Conservation (phyloP, 2,329 filamentous ascomycete species). For the Madurella fahalii region DNA sequence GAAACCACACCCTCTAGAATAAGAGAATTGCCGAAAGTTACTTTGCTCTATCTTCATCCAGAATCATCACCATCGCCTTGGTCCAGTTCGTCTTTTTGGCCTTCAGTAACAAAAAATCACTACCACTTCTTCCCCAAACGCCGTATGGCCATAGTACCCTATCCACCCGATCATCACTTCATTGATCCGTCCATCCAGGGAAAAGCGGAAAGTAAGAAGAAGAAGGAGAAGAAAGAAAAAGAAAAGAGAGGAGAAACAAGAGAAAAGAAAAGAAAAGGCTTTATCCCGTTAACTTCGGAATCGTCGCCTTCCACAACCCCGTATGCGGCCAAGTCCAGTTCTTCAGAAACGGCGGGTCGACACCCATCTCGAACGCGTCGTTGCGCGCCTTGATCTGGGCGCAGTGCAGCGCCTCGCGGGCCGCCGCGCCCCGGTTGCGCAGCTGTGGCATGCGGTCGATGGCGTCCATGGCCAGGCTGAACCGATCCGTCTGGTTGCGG, state of each 20-base stretch:
- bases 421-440: slow-evolving; percentile 58
- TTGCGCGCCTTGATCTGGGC: slow-evolving; percentile 60
- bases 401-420: slow-evolving; percentile 61
- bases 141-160: too few relatives aligned
- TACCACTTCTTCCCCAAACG: too few relatives aligned
- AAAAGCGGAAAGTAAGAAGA: too few relatives aligned
- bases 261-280: background rate
- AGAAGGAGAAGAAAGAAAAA: too few relatives aligned
- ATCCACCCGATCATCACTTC: too few relatives aligned
- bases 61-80: too few relatives aligned
- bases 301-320: slow-evolving; percentile 10
- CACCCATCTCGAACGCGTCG: slow-evolving; percentile 64
- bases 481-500: slow-evolving; percentile 72
- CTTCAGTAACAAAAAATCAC: too few relatives aligned
- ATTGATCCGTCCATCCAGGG: too few relatives aligned
- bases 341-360: slow-evolving; percentile 63
- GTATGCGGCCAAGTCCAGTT: slow-evolving; percentile 61
- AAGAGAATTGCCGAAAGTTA: too few relatives aligned
- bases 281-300: slow-evolving; percentile 10
- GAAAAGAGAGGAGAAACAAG: background rate
- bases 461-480: slow-evolving; percentile 71
- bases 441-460: slow-evolving; percentile 62
- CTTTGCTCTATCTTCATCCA: too few relatives aligned
- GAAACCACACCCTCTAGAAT: too few relatives aligned
- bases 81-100: too few relatives aligned